Evolutionary conservation across 129 eudicot genomes (phyloP), one percentile per base, ranked within the genome.

Genomic region (Pseudognaphalium luteoalbum): DNA sequence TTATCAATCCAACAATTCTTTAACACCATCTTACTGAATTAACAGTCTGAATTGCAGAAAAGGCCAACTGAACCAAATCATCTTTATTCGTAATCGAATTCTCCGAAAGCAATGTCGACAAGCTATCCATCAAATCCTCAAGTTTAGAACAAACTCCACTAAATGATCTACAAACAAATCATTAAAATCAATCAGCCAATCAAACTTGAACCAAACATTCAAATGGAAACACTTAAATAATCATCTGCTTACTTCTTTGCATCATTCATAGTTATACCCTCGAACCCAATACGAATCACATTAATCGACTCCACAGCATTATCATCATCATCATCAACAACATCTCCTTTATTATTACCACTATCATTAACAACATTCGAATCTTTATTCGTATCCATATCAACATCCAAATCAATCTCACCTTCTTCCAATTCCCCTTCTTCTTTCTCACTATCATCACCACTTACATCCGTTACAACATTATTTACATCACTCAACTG

Each of bases 401-500:
- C 70, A 32, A 65, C 21, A 56, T 61, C 92, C 73, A 87, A 77
- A 81, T 87, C 97, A 51, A 87, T 88, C 74, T 87, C 97, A 57
- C 96, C 97, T 34, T 91, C 96, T 77, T 68, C 92, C 63, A 87
- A 41, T 74, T 87, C 97, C 67, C 90, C 90, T 87, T 87, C 97
- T 42, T 85, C 96, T 81, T 75, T 83, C 64, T 68, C 84, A 63
- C 65, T 81, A 71, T 77, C 87, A 57, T 83, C 86, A 35, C 73
- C 86, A 30, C 68, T 88, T 14, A 85, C 79, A 72, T 86, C 84
- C 83, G 73, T 75, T 16, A 85, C 78, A 60, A 78, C 77, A 80
- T 76, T 32, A 71, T 64, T 50, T 47, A 39, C 37, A 54, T 32
- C 64, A 9, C 68, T 63, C 30, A 63, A 15, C 42, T 65, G 11